Percentiles rank a stretch among this genome's conserved stretches.
Conservation (phyloP, 2,329 filamentous ascomycete species). For the Penicillium sp. region DNA sequence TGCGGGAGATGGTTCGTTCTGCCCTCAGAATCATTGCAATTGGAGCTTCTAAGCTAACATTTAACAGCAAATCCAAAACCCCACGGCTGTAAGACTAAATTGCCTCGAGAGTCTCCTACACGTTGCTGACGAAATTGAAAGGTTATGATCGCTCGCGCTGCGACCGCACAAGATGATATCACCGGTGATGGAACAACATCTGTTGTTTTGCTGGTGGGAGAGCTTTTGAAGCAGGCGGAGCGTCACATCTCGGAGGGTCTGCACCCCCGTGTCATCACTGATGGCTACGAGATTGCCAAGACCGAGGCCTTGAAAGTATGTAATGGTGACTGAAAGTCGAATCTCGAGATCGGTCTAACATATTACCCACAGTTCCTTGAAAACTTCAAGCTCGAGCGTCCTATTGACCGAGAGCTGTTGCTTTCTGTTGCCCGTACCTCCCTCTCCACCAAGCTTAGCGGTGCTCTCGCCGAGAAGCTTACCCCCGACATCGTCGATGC, state of each 20-base stretch:
- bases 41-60: slow-evolving; percentile 32
- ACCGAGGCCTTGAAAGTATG: slow-evolving; percentile 79
- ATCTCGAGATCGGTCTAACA: slow-evolving; percentile 16
- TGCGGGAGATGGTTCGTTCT: slow-evolving; percentile 61
- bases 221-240: slow-evolving; percentile 96
- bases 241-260: slow-evolving; percentile 95
- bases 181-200: slow-evolving; percentile 97
- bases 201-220: slow-evolving; percentile 90
- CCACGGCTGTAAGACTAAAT: slow-evolving; percentile 70
- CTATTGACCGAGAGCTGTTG: slow-evolving; percentile 90
- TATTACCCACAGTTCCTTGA: slow-evolving; percentile 72
- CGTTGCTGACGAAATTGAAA: slow-evolving; percentile 31
- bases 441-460: slow-evolving; percentile 91
- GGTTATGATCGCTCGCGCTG: slow-evolving; percentile 74
- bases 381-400: slow-evolving; percentile 81
- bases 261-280: slow-evolving; percentile 93
- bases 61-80: slow-evolving; percentile 86
- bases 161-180: slow-evolving; percentile 97
- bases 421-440: slow-evolving; percentile 92
- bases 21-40: not conserved
- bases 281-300: slow-evolving; percentile 97
- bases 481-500: slow-evolving; percentile 96
- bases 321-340: not conserved
- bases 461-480: slow-evolving; percentile 81
- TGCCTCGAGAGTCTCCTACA: slow-evolving; percentile 1